phyloP scores from a whole-genome alignment of 140 eudicot genomes.

The Erigeron philadelphicus region DNA sequence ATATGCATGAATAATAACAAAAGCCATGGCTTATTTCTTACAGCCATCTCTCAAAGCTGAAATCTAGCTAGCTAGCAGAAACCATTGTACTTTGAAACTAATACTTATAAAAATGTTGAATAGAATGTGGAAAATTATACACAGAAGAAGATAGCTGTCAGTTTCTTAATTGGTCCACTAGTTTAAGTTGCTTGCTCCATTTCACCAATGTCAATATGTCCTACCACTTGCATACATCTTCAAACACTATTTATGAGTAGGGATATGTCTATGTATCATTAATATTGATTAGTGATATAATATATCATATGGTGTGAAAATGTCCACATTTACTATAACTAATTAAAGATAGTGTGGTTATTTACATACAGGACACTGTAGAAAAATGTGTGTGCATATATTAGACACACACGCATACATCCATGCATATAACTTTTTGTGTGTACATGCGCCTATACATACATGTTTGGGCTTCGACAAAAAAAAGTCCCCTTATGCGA shows the following conservation, averaged over 20 bases:
- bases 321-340: not conserved
- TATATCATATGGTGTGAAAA: not conserved
- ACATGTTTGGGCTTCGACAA: too few relatives aligned
- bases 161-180: conserved; percentile 22
- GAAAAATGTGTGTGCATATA: too few relatives aligned
- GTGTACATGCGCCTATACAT: too few relatives aligned
- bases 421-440: too few relatives aligned
- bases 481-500: too few relatives aligned
- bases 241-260: conserved; percentile 23
- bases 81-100: conserved; percentile 14
- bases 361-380: too few relatives aligned
- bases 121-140: conserved; percentile 17
- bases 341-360: too few relatives aligned
- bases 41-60: conserved; percentile 33
- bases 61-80: not conserved
- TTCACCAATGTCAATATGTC: conserved; percentile 18
- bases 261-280: not conserved
- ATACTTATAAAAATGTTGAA: conserved; percentile 7
- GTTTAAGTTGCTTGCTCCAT: conserved; percentile 23
- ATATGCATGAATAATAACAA: conserved; percentile 40
- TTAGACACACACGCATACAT: too few relatives aligned
- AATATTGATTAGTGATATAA: conserved; percentile 7
- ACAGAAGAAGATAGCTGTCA: conserved; percentile 16
- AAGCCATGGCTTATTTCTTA: conserved; percentile 30
- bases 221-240: conserved; percentile 30